A percentile compares a stretch with the other conserved stretches of the same genome.
Conservation (phyloP, 179 eudicot genomes). For the Nepenthes alata region DNA sequence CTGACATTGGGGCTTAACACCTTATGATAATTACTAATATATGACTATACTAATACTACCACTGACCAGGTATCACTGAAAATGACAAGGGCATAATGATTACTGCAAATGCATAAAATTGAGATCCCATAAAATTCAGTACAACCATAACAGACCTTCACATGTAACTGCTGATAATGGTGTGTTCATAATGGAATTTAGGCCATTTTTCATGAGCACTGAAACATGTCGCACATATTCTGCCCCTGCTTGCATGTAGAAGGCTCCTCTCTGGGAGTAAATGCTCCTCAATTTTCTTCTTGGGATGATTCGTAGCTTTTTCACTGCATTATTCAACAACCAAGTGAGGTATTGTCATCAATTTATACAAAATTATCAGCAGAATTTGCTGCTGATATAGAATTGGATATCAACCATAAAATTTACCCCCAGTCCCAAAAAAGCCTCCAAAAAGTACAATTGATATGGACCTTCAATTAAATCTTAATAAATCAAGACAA, state of each 20-base stretch:
- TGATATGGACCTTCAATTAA: too few relatives aligned
- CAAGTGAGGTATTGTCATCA: neutral
- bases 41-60: too few relatives aligned
- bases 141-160: slow-evolving; percentile 47
- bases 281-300: slow-evolving; percentile 58
- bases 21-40: too few relatives aligned
- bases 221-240: slow-evolving; percentile 70
- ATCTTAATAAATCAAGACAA: too few relatives aligned
- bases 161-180: slow-evolving; percentile 25
- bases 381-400: too few relatives aligned
- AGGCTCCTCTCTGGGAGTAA: slow-evolving; percentile 39
- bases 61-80: too few relatives aligned
- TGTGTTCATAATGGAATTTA: slow-evolving; percentile 42
- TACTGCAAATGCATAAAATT: neutral
- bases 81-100: too few relatives aligned
- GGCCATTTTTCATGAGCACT: slow-evolving; percentile 53
- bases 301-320: slow-evolving; percentile 55
- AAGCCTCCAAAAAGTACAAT: too few relatives aligned
- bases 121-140: neutral
- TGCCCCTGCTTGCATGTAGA: slow-evolving; percentile 68
- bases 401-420: too few relatives aligned
- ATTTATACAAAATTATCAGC: neutral
- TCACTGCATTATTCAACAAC: slow-evolving; percentile 26
- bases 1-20: too few relatives aligned
- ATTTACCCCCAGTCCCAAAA: too few relatives aligned